A percentile compares a stretch with the other conserved stretches of the same genome.
Conservation (phyloP, 306 rosid species). For the Lablab purpureus region DNA sequence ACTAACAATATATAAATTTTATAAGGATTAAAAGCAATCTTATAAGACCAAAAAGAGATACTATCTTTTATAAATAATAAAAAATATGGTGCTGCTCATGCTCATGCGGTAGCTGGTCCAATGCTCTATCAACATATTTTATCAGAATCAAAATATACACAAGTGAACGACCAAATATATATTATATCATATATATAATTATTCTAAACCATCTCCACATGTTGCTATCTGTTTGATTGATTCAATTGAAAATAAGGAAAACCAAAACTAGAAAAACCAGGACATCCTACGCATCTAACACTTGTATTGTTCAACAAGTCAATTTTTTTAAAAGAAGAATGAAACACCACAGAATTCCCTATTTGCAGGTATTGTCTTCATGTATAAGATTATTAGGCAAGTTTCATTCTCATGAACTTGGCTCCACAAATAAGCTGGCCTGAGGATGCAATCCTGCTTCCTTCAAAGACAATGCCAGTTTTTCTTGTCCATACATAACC, state of each 20-base stretch:
- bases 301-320: conserved; percentile 36
- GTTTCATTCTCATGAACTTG: conserved; percentile 45
- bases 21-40: too few relatives aligned
- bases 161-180: conserved; percentile 13
- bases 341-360: conserved; percentile 38
- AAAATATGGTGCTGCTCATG: background rate
- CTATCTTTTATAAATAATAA: background rate
- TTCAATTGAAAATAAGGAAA: conserved; percentile 41
- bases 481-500: conserved; percentile 76
- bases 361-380: conserved; percentile 43
- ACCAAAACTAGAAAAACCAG: conserved; percentile 40
- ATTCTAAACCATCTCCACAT: conserved; percentile 47
- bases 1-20: too few relatives aligned
- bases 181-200: conserved; percentile 27
- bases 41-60: background rate
- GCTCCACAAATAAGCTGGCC: conserved; percentile 64
- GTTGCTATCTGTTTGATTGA: conserved; percentile 49
- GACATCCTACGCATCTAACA: conserved; percentile 44
- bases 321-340: conserved; percentile 29
- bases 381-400: conserved; percentile 31
- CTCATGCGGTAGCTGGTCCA: background rate
- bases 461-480: conserved; percentile 68
- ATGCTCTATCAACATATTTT: background rate
- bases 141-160: conserved; percentile 11
- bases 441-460: conserved; percentile 97